Base-by-base conservation (phyloP, 768 basidiomycete genomes). In the Naganishia randhawae region DNA sequence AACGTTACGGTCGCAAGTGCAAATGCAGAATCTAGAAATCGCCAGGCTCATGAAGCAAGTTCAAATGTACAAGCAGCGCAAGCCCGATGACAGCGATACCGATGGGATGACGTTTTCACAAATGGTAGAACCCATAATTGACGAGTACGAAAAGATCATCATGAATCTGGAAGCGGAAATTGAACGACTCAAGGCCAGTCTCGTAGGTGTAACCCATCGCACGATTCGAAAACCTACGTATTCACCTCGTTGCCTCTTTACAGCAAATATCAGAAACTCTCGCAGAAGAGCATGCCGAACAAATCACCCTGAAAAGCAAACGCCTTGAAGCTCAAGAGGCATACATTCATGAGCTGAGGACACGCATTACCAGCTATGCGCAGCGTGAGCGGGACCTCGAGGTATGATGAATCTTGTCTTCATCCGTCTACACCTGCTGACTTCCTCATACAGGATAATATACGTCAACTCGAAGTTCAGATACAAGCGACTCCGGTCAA, bases 81-180 rank as follows among this genome's bases (percentile, higher is more conserved):
- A 52, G 6, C 19, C 37, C 31, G 31, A 42, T 52, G 37, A 39
- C 32, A 22, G 51, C 39, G 64, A 61, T 19, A 61, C 57, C 17
- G 76, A 75, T 25, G 66, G 75, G 11, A 75, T 73, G 37, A 73
- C 76, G 35, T 83, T 82, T 67, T 78, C 80, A 17, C 73, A 78
- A 42, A 79, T 80, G 27, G 94, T 98, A 25, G 94, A 92, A 17
- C 95, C 95, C 1, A 93, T 99, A 73, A 96, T 99, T 62, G 91
- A 96, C 81, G 93, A 97, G 81, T 99, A 99, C 80, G 95, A 99
- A 83, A 92, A 95, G 83, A 92, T 92, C 0, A 95, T 98, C 72
- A 85, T 87, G 48, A 89, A 92, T 2, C 89, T 99, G 85, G 96
- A 99, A 80, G 90, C 90, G 0, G 92, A 95, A 80, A 83, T 96